Percentiles rank a stretch among this genome's conserved stretches.
Conservation (phyloP, 768 basidiomycete species). For the Multifurca ochricompacta region DNA sequence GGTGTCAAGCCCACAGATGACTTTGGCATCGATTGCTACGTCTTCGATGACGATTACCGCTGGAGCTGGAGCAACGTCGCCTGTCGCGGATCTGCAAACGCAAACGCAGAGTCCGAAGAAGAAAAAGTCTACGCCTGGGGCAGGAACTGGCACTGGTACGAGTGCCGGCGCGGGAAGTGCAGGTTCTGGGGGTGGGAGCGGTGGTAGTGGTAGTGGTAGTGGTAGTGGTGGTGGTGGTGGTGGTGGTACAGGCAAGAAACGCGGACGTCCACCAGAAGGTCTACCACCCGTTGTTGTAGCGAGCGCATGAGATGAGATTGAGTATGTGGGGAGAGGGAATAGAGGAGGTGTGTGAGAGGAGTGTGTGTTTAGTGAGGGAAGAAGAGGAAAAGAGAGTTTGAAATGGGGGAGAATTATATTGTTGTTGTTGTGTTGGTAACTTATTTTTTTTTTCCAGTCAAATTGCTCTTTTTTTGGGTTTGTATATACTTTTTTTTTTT, state of each 20-base stretch:
- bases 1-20: conserved; percentile 4
- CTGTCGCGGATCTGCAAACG: neutral
- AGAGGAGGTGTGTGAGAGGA: neutral
- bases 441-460: no score
- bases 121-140: conserved; percentile 10
- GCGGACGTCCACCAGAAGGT: conserved; percentile 21
- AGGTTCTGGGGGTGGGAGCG: neutral
- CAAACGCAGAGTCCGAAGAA: conserved; percentile 19
- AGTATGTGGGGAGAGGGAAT: neutral
- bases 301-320: conserved; percentile 28
- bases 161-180: neutral
- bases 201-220: neutral
- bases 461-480: no score
- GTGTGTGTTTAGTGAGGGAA: conserved; percentile 9
- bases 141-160: neutral
- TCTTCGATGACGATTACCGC: neutral
- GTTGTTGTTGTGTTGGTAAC: no score
- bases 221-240: neutral
- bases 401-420: no score
- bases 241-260: conserved; percentile 17
- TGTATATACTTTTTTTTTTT: no score
- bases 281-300: conserved; percentile 28
- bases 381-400: no score
- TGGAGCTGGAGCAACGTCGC: neutral
- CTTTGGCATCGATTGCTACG: neutral